These are phyloP conservation scores for Xerocomellus amylosporus DNA, from an alignment of 768 basidiomycete genomes.

Conservation along the genomic window DNA sequence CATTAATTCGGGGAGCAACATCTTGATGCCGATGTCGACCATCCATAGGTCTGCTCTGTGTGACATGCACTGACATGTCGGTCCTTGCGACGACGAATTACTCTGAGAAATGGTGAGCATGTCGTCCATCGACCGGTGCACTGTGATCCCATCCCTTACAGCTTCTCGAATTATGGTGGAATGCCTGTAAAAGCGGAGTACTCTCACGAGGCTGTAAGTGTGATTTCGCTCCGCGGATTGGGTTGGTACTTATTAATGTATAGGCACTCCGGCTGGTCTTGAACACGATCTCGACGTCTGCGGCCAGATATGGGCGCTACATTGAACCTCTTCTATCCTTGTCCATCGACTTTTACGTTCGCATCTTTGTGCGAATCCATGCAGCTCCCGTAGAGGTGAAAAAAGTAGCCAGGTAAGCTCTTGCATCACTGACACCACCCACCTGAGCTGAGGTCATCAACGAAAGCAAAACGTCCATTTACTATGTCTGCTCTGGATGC, in stretches of 20 bases:
- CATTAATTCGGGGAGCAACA: neutral
- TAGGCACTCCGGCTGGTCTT: slow-evolving; percentile 92
- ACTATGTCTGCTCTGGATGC: slow-evolving; percentile 83
- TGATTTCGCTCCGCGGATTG: neutral
- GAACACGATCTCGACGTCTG: slow-evolving; percentile 79
- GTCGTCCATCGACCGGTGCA: neutral
- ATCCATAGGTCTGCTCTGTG: slow-evolving; percentile 69
- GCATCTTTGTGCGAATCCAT: slow-evolving; percentile 80
- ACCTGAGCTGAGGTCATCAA: slow-evolving; percentile 4
- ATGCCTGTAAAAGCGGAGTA: slow-evolving; percentile 89
- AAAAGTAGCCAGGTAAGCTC: slow-evolving; percentile 63
- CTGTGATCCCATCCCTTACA: slow-evolving; percentile 28
- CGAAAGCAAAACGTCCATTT: slow-evolving; percentile 77
- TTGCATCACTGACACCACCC: neutral
- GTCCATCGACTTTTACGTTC: slow-evolving; percentile 96
- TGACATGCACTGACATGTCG: slow-evolving; percentile 95
- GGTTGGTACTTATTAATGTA: neutral
- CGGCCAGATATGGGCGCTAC: slow-evolving; percentile 87
- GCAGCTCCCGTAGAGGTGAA: slow-evolving; percentile 82
- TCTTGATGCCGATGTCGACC: neutral
- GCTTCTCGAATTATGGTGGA: slow-evolving; percentile 95
- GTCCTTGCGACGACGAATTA: slow-evolving; percentile 93
- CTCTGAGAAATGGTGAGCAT: slow-evolving; percentile 86
- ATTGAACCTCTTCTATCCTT: slow-evolving; percentile 87
- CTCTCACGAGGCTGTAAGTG: slow-evolving; percentile 83